Conservation (phyloP, 805 yeast species). For the Candida silvicultrix region DNA sequence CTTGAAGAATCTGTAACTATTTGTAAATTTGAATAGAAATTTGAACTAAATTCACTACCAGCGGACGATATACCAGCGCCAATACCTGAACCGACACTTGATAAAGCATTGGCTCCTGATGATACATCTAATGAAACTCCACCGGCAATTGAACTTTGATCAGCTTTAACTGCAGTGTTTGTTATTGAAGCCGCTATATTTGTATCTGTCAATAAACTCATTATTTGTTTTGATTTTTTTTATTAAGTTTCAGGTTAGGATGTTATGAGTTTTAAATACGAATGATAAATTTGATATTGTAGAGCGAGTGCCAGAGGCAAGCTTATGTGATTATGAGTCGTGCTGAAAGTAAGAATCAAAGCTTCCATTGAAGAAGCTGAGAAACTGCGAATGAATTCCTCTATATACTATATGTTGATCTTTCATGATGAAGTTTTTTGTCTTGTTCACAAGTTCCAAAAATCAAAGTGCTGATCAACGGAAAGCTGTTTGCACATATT, state of each 20-base stretch:
- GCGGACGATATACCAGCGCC: neutral
- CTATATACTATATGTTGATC: neutral
- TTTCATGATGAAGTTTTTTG: neutral
- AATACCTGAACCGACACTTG: neutral
- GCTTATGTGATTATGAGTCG: too few relatives aligned
- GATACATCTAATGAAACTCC: neutral
- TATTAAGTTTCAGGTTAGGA: too few relatives aligned
- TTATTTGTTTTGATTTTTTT: too few relatives aligned
- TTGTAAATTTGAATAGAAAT: constrained; percentile 16
- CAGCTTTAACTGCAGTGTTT: neutral
- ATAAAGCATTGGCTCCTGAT: neutral
- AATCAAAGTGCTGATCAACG: neutral
- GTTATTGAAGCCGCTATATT: neutral
- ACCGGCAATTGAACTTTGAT: neutral
- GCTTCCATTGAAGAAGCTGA: too few relatives aligned
- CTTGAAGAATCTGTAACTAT: constrained; percentile 15
- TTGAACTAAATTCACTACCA: neutral
- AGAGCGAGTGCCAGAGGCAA: too few relatives aligned
- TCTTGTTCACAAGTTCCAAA: neutral
- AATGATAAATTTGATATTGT: too few relatives aligned
- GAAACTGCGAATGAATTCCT: neutral
- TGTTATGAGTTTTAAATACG: too few relatives aligned
- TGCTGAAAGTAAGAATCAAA: too few relatives aligned
- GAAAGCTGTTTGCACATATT: neutral
- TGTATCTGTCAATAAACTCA: constrained; percentile 3